phyloP scores from a whole-genome alignment of 345 rosid species.

The Rhodamnia rubescens region DNA sequence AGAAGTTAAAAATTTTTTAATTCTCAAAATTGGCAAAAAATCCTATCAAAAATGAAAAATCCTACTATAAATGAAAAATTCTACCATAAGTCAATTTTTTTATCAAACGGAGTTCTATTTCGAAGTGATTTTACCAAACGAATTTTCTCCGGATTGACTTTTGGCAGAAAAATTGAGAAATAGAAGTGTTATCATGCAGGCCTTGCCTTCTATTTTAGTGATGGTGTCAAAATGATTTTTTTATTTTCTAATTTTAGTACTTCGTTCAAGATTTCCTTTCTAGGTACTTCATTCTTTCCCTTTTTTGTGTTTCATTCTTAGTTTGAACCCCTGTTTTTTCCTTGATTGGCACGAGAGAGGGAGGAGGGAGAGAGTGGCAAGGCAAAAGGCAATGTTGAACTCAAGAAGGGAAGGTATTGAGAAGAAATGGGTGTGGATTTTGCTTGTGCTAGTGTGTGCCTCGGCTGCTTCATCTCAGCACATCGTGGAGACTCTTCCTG shows the following conservation, averaged over 20 bases:
- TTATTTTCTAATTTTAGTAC: background rate
- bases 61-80: too few species aligned
- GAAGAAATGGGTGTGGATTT: background rate
- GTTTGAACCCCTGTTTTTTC: background rate
- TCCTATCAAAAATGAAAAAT: too few species aligned
- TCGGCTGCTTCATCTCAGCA: background rate
- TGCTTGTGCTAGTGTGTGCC: background rate
- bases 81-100: too few species aligned
- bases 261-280: background rate
- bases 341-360: background rate
- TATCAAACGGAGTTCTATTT: too few species aligned
- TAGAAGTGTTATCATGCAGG: too few species aligned
- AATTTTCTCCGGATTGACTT: too few species aligned
- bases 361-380: background rate
- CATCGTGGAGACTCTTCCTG: background rate
- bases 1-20: too few species aligned
- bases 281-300: background rate
- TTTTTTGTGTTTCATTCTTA: too few species aligned
- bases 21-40: too few species aligned
- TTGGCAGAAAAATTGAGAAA: too few species aligned
- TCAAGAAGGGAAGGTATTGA: background rate
- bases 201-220: too few species aligned
- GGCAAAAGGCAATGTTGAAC: background rate
- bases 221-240: background rate
- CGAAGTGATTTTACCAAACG: too few species aligned